Base-by-base conservation (phyloP, 768 basidiomycete species). In the Leccinum barrowsii region DNA sequence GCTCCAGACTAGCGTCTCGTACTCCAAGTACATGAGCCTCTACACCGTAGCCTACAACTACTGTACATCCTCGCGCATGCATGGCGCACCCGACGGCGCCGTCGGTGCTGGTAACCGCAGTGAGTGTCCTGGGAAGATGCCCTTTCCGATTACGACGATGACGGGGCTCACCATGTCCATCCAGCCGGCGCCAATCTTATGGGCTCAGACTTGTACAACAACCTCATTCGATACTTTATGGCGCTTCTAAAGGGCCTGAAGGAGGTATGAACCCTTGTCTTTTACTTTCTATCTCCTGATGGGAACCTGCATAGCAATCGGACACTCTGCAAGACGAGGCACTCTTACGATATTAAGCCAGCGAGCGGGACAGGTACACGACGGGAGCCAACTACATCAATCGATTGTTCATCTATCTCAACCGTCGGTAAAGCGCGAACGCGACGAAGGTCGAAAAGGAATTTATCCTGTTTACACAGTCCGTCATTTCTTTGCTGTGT, bases 21-120 rank as follows among this genome's bases (percentile, higher is more conserved):
- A 90, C 75, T 89, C 89, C 59, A 92, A 85, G 80, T 92, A 93
- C 72, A 93, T 89, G 92, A 81, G 73, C 62, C 78, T 86, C 59
- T 93, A 98, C 75, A 96, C 94, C 22, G 92, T 94, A 54, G 90
- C 92, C 8, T 98, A 99, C 80, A 98, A 98, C 78, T 98, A 96
- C 73, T 99, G 97, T 70, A 98, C 92, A 30, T 90, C 89, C 28
- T 90, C 89, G 3, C 87, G 86, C 73, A 89, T 88, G 86, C 83
- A 82, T 66, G 79, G 80, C 50, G 75, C 69, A 22, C 74, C 77
- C 21, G 74, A 77, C 24, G 66, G 67, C n/a, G 35, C 55, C 22
- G 65, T 72, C 3, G 70, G 74, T 10, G 59, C 75, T n/a, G 74
- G 77, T 4, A 76, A 72, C 65, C 80, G 88, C 69, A 85, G 89